Conservation (phyloP, 2,329 filamentous ascomycete genomes). For the Zelopaecilomyces penicillatus region DNA sequence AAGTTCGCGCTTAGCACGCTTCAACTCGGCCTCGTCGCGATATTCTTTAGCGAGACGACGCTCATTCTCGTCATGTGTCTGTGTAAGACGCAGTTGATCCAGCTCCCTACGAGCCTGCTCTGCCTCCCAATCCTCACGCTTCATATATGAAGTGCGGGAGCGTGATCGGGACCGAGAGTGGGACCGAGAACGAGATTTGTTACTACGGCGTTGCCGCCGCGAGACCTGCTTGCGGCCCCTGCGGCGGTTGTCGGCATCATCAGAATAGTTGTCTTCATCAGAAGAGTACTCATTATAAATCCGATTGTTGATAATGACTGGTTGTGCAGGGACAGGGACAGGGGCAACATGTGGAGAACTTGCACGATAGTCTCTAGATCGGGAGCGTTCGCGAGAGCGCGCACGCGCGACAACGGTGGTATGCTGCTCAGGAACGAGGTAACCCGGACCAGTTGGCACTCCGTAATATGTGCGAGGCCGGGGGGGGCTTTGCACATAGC, state of each 20-base stretch:
- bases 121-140: conserved; percentile 34
- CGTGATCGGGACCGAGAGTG: conserved; percentile 28
- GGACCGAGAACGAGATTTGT: conserved; percentile 19
- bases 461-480: conserved; percentile 33
- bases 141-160: conserved; percentile 29
- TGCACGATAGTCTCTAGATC: conserved; percentile 39
- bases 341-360: conserved; percentile 27
- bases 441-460: conserved; percentile 29
- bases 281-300: conserved; percentile 43
- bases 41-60: conserved; percentile 30
- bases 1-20: conserved; percentile 39
- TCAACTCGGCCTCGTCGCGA: conserved; percentile 41
- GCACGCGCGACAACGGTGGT: conserved; percentile 36
- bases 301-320: conserved; percentile 51
- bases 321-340: conserved; percentile 23
- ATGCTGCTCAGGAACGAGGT: conserved; percentile 36
- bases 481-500: conserved; percentile 37
- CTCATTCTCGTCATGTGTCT: conserved; percentile 29
- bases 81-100: conserved; percentile 34
- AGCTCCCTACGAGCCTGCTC: conserved; percentile 35
- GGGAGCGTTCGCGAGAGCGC: conserved; percentile 33
- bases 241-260: conserved; percentile 23
- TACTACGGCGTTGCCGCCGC: conserved; percentile 19
- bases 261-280: conserved; percentile 25
- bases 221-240: conserved; percentile 17